Base-by-base conservation (phyloP, 2,329 filamentous ascomycete species). In the Chaetomiaceae sp. region DNA sequence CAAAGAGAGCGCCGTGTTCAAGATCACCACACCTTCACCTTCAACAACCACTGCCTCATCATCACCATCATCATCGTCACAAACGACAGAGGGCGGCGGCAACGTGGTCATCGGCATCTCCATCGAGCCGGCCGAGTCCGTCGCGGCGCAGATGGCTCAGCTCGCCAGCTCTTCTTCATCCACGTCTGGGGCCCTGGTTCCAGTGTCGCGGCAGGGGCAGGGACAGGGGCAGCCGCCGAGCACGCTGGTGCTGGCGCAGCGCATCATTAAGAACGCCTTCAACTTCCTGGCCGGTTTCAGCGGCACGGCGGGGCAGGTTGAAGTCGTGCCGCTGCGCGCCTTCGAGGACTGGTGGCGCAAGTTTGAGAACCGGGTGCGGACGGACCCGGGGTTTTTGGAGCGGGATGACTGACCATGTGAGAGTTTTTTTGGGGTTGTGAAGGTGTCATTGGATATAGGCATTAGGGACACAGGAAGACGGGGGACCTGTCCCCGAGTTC, bases 271-370 rank as follows among this genome's bases (percentile, higher is more conserved):
- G 58, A 95, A 96, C 65, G 93, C 91, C 12, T 98, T 97, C 67
- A 96, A 98, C 67, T 97, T 95, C 64, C 72, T 98, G 47, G 82
- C 91, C 3, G 86, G 88, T 58, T 97, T 95, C 71, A 87, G 84
- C 49, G 79, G 81, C 30, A 75, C 76, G 47, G 72, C 73, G 2
- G 74, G 74, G 2, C 69, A 71, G 20, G 78, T 85, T 37, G 91
- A 97, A 64, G 85, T 94, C 11, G 87, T 98, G 19, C 90, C 93
- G n/a, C 68, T 98, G 54, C 93, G 87, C 68, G 88, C 86, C 5
- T 98, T 98, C 64, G 85, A 94, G 68, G 88, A 95, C 48, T 98
- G 94, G 93, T 98, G 94, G 93, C 78, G 75, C 50, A 97, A 96
- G 68, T 98, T 98, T 68, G 91, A 98, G 71, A 79, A 80, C 51